Evolutionary conservation across 2,329 filamentous ascomycete genomes (phyloP).

Genomic region (Alternaria rosae): DNA sequence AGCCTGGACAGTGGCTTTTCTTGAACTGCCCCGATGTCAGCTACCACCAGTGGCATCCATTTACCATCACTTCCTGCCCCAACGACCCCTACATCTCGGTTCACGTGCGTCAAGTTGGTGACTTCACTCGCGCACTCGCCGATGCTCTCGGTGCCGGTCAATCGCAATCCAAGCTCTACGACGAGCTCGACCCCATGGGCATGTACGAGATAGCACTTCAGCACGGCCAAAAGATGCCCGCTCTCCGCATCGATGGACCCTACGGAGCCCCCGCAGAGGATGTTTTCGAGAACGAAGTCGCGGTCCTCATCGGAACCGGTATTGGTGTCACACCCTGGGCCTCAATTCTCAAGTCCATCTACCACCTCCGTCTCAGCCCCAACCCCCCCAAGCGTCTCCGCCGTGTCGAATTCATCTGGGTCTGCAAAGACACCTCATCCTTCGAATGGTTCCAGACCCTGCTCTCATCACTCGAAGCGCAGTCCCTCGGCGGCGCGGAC

Average conservation of each 20-base stretch:
- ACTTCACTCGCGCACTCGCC: slow-evolving; percentile 93
- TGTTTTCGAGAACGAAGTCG: slow-evolving; percentile 92
- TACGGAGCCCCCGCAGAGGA: slow-evolving; percentile 98
- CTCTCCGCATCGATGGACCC: slow-evolving; percentile 88
- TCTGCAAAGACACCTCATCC: slow-evolving; percentile 92
- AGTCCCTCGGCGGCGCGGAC: slow-evolving; percentile 70
- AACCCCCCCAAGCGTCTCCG: slow-evolving; percentile 89
- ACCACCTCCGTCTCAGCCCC: slow-evolving; percentile 89
- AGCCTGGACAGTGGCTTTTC: slow-evolving; percentile 98
- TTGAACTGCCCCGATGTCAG: slow-evolving; percentile 91
- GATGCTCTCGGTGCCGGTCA: slow-evolving; percentile 91
- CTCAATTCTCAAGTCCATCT: slow-evolving; percentile 94
- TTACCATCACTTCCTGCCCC: slow-evolving; percentile 98
- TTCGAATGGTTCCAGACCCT: slow-evolving; percentile 99
- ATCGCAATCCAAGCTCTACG: slow-evolving; percentile 87
- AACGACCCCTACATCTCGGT: slow-evolving; percentile 94
- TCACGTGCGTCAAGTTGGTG: slow-evolving; percentile 94
- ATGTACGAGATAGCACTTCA: slow-evolving; percentile 98
- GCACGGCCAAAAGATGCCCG: slow-evolving; percentile 91
- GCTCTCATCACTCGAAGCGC: slow-evolving; percentile 86
- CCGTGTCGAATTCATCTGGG: slow-evolving; percentile 98
- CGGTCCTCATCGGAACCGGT: slow-evolving; percentile 83
- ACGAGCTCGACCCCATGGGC: slow-evolving; percentile 87
- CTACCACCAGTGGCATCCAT: slow-evolving; percentile 94
- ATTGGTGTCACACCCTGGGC: slow-evolving; percentile 90